Evolutionary conservation across 1,284 basidiomycete genomes (phyloP), one percentile per base, ranked within the genome.

Genomic region (Marasmius tenuissimus): DNA sequence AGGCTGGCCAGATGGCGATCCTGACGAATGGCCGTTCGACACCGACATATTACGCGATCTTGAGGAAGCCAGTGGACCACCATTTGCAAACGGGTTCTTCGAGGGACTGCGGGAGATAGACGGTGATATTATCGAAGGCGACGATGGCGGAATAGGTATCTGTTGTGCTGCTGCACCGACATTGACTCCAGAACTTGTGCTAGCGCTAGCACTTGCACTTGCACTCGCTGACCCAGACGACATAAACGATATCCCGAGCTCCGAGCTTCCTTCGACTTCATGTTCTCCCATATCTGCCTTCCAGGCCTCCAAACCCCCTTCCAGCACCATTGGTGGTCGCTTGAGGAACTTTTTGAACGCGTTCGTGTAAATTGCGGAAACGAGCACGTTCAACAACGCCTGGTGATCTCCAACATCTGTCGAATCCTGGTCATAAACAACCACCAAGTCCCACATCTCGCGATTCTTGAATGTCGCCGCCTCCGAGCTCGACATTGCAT

Each of bases 231-330:
- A 18, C 20, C 55, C 52, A 16, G 59, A 42, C 16, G 34, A 37
- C 10, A 54, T 33, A 16, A 38, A n/a, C 34, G 34, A 18, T 18
- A 8, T 37, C 52, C 52, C 34, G 4, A 54, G 34, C 5, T 54
- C 34, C 34, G 34, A 38, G 34, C 33, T 47, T 37, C 60, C 60
- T 40, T 61, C 67, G 45, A 86, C 70, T 59, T 84, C 84, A 4
- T 75, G 71, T 3, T 81, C 81, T 0, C 86, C 84, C 58, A 92
- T 78, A 58, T 91, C 86, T 59, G 79, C 79, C 67, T 83, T 84
- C 96, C 96, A 99, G 0, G 88, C 91, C 50, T 91, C 85, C 59
- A 94, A 80, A 1, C 97, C 97, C 1, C 97, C 97, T 8, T 91
- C 81, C 18, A 99, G 83, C 63, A 98, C 75, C 71, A 94, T 87